Percentiles rank a stretch among this genome's conserved stretches.
phyloP scores from a whole-genome alignment of 78 protist species.

The Dictyostelium brefeldianum region DNA sequence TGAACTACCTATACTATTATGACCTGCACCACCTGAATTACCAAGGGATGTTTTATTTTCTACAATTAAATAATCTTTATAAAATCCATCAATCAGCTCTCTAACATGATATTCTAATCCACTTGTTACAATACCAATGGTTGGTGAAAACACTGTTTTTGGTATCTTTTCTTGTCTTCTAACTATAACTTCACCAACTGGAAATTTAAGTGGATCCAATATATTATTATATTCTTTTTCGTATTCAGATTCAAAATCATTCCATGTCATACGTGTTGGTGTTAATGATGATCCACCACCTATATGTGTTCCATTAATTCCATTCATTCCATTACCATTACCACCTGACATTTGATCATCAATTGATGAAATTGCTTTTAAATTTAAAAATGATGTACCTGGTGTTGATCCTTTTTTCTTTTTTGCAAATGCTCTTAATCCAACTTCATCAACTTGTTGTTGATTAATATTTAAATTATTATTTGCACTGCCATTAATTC shows the following conservation, averaged over 20 bases:
- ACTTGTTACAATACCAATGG: constrained; percentile 57
- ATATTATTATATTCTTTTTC: constrained; percentile 51
- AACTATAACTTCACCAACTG: constrained; percentile 60
- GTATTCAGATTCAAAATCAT: constrained; percentile 67
- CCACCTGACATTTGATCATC: not conserved
- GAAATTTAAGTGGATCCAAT: constrained; percentile 27
- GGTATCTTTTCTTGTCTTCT: constrained; percentile 36
- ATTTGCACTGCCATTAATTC: not conserved
- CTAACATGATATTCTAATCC: constrained; percentile 47
- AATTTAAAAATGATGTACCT: constrained; percentile 27
- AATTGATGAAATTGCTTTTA: constrained; percentile 7
- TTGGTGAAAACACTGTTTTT: constrained; percentile 53
- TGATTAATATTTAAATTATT: not conserved
- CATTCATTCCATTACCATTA: not conserved
- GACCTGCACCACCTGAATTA: not conserved
- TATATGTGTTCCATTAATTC: not conserved
- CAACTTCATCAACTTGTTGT: not conserved
- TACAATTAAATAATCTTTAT: constrained; percentile 68
- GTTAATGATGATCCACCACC: not conserved
- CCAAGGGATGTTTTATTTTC: constrained; percentile 3
- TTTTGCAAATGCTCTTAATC: constrained; percentile 35
- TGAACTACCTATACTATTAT: not conserved
- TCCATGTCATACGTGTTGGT: constrained; percentile 66
- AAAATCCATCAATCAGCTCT: constrained; percentile 60
- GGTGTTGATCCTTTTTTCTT: constrained; percentile 22